A percentile compares a stretch with the other conserved stretches of the same genome.
Evolutionary conservation across 108 stramenopile species (phyloP).

Genomic region (Aurantiochytrium sp.): DNA sequence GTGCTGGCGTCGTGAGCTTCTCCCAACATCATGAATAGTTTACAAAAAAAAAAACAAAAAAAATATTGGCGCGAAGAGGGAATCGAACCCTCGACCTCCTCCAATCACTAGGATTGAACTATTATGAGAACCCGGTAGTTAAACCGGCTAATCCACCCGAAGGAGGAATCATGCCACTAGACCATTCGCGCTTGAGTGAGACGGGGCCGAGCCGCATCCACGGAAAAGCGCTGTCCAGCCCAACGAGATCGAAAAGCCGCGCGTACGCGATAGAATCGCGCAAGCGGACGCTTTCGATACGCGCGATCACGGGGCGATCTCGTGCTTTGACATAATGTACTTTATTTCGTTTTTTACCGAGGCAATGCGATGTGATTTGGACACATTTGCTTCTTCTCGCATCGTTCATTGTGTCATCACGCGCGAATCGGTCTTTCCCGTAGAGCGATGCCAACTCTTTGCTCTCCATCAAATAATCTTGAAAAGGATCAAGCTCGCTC

Average conservation of each 20-base stretch:
- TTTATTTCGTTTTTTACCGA: too few relatives aligned
- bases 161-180: constrained; percentile 9
- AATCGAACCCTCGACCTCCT: constrained; percentile 4
- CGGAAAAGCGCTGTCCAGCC: neutral
- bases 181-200: neutral
- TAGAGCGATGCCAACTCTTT: too few relatives aligned
- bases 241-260: neutral
- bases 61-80: neutral
- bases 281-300: neutral
- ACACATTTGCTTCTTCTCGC: too few relatives aligned
- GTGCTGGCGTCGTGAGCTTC: too few relatives aligned
- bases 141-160: neutral
- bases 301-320: too few relatives aligned
- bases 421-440: too few relatives aligned
- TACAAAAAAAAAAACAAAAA: neutral
- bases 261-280: neutral
- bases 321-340: too few relatives aligned
- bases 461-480: too few relatives aligned
- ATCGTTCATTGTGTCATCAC: too few relatives aligned
- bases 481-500: too few relatives aligned
- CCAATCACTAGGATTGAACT: neutral
- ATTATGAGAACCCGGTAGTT: neutral
- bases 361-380: too few relatives aligned
- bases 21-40: too few relatives aligned
- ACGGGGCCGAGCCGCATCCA: neutral